Percentiles rank a stretch among this genome's conserved stretches.
These are phyloP conservation scores for Tripterygium wilfordii DNA, from an alignment of 177 flowering plant species.

Conservation along the genomic window DNA sequence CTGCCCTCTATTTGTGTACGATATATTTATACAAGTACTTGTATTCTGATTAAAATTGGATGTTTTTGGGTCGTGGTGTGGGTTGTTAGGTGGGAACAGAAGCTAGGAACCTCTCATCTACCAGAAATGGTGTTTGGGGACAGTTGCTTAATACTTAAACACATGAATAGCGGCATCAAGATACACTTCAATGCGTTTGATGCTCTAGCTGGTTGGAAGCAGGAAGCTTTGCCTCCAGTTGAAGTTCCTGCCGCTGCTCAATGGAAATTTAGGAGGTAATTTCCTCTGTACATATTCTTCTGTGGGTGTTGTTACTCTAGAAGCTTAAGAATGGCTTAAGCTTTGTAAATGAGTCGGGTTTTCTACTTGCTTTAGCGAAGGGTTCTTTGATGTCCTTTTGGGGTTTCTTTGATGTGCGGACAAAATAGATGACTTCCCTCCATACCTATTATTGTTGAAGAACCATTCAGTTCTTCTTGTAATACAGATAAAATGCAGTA, in stretches of 20 bases:
- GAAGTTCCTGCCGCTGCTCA: constrained; percentile 97
- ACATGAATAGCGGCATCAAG: constrained; percentile 42
- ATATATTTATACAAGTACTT: too few species aligned
- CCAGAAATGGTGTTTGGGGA: constrained; percentile 99
- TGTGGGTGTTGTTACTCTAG: neutral
- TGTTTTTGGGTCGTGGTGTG: neutral
- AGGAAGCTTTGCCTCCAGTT: constrained; percentile 82
- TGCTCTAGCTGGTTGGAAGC: constrained; percentile 87
- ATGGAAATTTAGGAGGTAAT: constrained; percentile 89
- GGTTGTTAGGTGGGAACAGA: constrained; percentile 73
- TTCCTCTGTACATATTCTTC: neutral
- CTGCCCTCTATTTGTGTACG: constrained; percentile 7
- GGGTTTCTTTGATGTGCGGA: too few species aligned
- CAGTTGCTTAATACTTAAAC: constrained; percentile 54
- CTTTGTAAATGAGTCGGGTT: too few species aligned
- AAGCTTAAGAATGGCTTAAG: too few species aligned
- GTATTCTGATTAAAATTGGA: neutral
- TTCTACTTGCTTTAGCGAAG: too few species aligned
- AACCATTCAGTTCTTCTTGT: too few species aligned
- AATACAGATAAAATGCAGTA: too few species aligned
- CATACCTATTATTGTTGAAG: too few species aligned
- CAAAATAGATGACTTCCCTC: too few species aligned
- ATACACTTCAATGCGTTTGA: constrained; percentile 85
- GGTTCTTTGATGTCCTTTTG: too few species aligned
- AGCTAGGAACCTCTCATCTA: constrained; percentile 68